Conservation (phyloP, 257 asterid species). For the Paraleonurus japonicus region DNA sequence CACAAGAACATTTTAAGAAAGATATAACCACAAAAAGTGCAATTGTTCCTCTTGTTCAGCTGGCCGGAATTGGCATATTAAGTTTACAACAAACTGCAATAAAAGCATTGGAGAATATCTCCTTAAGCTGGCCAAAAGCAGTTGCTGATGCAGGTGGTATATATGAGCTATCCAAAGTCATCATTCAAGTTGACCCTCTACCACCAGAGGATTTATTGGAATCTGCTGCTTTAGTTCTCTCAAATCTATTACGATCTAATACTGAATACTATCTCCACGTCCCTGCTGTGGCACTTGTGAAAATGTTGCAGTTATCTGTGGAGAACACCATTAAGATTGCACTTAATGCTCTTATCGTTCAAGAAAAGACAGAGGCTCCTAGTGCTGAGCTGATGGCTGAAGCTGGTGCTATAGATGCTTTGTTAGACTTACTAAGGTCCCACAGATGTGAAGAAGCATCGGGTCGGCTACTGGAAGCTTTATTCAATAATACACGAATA, state of each 20-base stretch:
- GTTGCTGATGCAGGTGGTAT: constrained; percentile 89
- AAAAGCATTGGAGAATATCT: constrained; percentile 67
- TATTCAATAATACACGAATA: constrained; percentile 57
- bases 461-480: constrained; percentile 65
- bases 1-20: constrained; percentile 77
- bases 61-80: constrained; percentile 71
- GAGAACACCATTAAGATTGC: constrained; percentile 59
- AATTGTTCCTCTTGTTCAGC: constrained; percentile 79
- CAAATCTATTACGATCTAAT: constrained; percentile 54
- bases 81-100: constrained; percentile 79
- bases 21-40: constrained; percentile 77
- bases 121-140: constrained; percentile 78
- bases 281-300: constrained; percentile 71
- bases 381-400: constrained; percentile 71
- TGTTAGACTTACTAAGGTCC: constrained; percentile 77
- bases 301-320: constrained; percentile 55
- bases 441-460: constrained; percentile 77
- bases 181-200: constrained; percentile 74
- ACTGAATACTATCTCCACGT: constrained; percentile 56
- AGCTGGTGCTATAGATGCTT: constrained; percentile 81
- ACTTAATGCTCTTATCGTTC: constrained; percentile 63
- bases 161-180: constrained; percentile 73
- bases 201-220: constrained; percentile 68
- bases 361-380: constrained; percentile 62
- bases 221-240: constrained; percentile 73